A percentile compares a stretch with the other conserved stretches of the same genome.
phyloP scores from a whole-genome alignment of 257 asterid genomes.

The Salvia rosmarinus region DNA sequence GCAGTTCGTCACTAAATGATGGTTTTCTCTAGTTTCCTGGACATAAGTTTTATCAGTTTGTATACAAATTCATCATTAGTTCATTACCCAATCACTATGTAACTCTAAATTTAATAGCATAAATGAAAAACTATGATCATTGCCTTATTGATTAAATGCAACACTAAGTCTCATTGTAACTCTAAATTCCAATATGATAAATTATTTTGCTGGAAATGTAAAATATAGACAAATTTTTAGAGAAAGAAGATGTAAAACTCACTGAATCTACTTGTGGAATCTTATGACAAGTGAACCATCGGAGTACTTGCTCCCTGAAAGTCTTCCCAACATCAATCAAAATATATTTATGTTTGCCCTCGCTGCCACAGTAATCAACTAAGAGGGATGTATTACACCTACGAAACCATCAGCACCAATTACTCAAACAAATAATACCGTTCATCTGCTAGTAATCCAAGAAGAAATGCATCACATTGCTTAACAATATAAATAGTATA shows the following conservation, averaged over 20 bases:
- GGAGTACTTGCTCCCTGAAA: slow-evolving; percentile 92
- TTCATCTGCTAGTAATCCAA: background rate
- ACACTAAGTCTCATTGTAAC: background rate
- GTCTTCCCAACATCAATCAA: slow-evolving; percentile 96
- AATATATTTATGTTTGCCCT: slow-evolving; percentile 72
- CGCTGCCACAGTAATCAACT: slow-evolving; percentile 67
- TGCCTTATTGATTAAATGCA: background rate
- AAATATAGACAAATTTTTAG: background rate
- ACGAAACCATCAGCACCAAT: slow-evolving; percentile 41
- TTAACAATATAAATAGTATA: background rate
- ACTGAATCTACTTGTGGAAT: slow-evolving; percentile 92
- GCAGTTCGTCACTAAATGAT: slow-evolving; percentile 15
- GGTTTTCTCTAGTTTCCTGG: background rate
- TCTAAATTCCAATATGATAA: background rate
- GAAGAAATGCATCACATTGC: slow-evolving; percentile 1
- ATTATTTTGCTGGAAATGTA: background rate
- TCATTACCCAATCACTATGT: background rate
- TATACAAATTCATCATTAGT: background rate
- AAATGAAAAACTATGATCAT: background rate
- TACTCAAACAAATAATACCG: background rate
- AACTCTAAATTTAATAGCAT: background rate
- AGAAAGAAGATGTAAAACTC: slow-evolving; percentile 45
- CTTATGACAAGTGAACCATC: slow-evolving; percentile 85
- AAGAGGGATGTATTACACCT: slow-evolving; percentile 98
- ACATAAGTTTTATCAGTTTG: background rate